These are phyloP conservation scores for Lipomyces yamadae DNA, from an alignment of 805 yeast genomes.

Conservation along the genomic window DNA sequence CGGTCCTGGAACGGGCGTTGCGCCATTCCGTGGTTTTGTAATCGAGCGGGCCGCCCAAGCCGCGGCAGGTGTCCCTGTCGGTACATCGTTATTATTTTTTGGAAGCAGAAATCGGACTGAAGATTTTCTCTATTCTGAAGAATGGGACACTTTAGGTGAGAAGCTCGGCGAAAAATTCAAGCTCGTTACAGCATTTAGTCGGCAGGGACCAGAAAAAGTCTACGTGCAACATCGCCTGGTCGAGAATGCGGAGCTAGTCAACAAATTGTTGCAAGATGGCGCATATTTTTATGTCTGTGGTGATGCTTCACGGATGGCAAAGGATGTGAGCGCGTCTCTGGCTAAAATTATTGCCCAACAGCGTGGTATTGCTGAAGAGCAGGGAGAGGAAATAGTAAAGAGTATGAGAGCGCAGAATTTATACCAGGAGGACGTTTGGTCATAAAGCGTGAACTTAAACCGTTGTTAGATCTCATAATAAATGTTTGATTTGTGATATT, in stretches of 20 bases:
- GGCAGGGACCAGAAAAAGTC: slow-evolving; percentile 67
- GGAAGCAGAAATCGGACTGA: slow-evolving; percentile 83
- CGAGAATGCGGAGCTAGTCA: slow-evolving; percentile 55
- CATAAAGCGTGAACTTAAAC: slow-evolving; percentile 36
- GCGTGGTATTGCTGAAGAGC: slow-evolving; percentile 65
- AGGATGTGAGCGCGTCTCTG: slow-evolving; percentile 80
- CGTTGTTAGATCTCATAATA: too few species aligned
- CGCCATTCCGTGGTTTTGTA: slow-evolving; percentile 95
- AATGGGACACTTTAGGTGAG: slow-evolving; percentile 64
- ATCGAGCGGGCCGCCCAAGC: slow-evolving; percentile 77
- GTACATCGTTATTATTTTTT: slow-evolving; percentile 76
- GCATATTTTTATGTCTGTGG: slow-evolving; percentile 96
- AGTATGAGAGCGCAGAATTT: slow-evolving; percentile 79
- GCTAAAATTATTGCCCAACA: slow-evolving; percentile 63
- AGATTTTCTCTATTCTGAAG: slow-evolving; percentile 85
- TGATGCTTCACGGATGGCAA: slow-evolving; percentile 94
- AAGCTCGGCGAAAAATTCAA: slow-evolving; percentile 66
- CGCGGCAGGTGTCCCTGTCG: slow-evolving; percentile 60
- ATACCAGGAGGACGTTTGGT: slow-evolving; percentile 99
- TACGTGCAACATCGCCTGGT: slow-evolving; percentile 83
- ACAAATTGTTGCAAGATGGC: slow-evolving; percentile 62
- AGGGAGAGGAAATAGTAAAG: slow-evolving; percentile 78
- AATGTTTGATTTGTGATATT: neutral
- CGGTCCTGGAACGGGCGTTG: slow-evolving; percentile 99
- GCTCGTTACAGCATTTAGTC: slow-evolving; percentile 82